A percentile compares a stretch with the other conserved stretches of the same genome.
Conservation (phyloP, 1,284 basidiomycete genomes). For the Tremellales sp. region DNA sequence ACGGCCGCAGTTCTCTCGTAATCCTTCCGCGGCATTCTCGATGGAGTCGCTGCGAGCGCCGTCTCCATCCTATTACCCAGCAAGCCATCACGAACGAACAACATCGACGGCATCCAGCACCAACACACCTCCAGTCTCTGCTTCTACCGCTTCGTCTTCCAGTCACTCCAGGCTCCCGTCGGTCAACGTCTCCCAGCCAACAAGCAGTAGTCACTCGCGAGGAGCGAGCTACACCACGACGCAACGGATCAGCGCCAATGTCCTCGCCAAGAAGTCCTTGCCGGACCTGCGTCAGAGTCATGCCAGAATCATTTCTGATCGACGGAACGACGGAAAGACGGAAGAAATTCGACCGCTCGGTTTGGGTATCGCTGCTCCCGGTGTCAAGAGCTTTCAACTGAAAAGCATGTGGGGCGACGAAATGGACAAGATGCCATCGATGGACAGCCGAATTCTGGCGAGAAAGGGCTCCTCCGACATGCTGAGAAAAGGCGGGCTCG, state of each 20-base stretch:
- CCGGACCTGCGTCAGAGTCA: constrained; percentile 71
- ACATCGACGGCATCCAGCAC: constrained; percentile 26
- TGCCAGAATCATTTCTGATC: constrained; percentile 50
- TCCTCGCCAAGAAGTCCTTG: constrained; percentile 73
- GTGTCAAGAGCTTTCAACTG: constrained; percentile 14
- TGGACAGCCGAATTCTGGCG: constrained; percentile 12
- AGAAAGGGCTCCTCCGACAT: constrained; percentile 31
- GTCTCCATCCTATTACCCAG: constrained; percentile 4
- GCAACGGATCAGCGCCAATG: constrained; percentile 44
- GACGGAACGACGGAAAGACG: constrained; percentile 25
- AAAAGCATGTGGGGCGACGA: constrained; percentile 9
- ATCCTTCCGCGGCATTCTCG: constrained; percentile 25
- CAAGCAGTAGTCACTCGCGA: constrained; percentile 29
- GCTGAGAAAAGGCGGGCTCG: constrained; percentile 15
- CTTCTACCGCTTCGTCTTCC: constrained; percentile 34
- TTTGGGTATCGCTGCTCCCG: constrained; percentile 26
- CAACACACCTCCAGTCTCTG: constrained; percentile 26
- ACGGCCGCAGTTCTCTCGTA: constrained; percentile 5
- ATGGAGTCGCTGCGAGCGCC: constrained; percentile 23
- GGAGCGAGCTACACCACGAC: constrained; percentile 44
- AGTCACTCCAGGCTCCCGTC: constrained; percentile 28
- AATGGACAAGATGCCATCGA: constrained; percentile 13
- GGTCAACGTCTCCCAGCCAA: constrained; percentile 9
- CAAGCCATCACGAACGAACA: constrained; percentile 15
- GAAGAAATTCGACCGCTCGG: constrained; percentile 29